phyloP scores from a whole-genome alignment of 2,329 filamentous ascomycete genomes.

The Nemania diffusa region DNA sequence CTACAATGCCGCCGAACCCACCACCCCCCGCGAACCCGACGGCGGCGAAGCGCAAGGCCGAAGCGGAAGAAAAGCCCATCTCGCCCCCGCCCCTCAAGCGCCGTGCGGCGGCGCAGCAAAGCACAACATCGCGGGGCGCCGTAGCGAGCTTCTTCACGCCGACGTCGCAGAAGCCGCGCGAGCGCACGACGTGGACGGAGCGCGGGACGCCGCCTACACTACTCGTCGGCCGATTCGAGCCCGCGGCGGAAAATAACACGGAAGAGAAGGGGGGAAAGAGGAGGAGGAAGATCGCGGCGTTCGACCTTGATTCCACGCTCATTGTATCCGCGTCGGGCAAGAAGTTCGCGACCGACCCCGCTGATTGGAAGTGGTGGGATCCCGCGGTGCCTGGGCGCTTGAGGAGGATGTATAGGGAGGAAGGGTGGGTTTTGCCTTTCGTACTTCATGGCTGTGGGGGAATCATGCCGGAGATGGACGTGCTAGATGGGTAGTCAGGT shows the following conservation, averaged over 20 bases:
- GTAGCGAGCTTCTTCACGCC: conserved; percentile 91
- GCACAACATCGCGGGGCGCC: conserved; percentile 66
- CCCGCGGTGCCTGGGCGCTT: conserved; percentile 73
- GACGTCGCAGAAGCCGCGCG: conserved; percentile 82
- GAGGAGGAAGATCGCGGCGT: conserved; percentile 73
- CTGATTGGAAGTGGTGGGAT: conserved; percentile 97
- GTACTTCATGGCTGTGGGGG: too few species aligned
- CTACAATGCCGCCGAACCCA: conserved; percentile 31
- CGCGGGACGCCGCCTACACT: conserved; percentile 68
- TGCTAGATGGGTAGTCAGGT: too few species aligned
- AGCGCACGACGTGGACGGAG: conserved; percentile 78
- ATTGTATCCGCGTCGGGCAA: conserved; percentile 84
- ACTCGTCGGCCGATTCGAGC: conserved; percentile 77
- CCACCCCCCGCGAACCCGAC: conserved; percentile 16
- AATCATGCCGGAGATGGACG: too few species aligned
- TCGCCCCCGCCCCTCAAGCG: conserved; percentile 66
- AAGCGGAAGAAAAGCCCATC: conserved; percentile 53
- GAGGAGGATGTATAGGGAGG: conserved; percentile 70
- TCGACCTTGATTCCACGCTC: conserved; percentile 87
- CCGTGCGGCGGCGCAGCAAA: conserved; percentile 59
- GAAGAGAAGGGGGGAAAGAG: conserved; percentile 22
- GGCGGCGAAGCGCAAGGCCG: conserved; percentile 43
- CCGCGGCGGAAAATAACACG: conserved; percentile 54
- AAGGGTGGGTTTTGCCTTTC: conserved; percentile 65
- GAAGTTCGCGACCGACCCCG: conserved; percentile 74